These are phyloP conservation scores for Saposhnikovia divaricata DNA, from an alignment of 129 eudicot species.

Conservation along the genomic window DNA sequence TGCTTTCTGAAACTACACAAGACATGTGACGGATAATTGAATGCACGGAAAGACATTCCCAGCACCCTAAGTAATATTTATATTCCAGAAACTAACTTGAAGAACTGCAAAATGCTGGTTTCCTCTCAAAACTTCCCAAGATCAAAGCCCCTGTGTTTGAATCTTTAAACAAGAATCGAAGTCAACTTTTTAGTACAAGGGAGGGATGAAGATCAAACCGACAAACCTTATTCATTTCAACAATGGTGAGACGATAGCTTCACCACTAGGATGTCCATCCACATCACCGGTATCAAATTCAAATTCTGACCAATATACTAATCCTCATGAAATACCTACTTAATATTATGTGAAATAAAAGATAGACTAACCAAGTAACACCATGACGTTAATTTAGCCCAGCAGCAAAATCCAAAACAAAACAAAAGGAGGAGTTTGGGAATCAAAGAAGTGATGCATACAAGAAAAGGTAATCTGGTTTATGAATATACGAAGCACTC, in stretches of 20 bases:
- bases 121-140: neutral
- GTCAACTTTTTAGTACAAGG: neutral
- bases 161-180: neutral
- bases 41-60: constrained; percentile 39
- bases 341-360: no score
- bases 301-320: no score
- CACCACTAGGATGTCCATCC: neutral
- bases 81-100: neutral
- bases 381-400: neutral
- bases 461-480: no score
- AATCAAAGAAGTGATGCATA: no score
- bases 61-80: neutral
- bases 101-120: neutral
- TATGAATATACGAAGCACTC: constrained; percentile 20
- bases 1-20: constrained; percentile 27
- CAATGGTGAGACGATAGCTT: neutral
- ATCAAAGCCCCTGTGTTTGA: neutral
- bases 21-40: constrained; percentile 29
- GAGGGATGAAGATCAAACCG: neutral
- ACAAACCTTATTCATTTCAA: neutral
- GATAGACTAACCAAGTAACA: neutral
- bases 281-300: neutral
- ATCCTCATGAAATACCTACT: no score
- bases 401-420: neutral
- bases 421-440: neutral